Evolutionary conservation across 2,329 filamentous ascomycete species (phyloP).

Genomic region (Nigrograna mackinnonii): DNA sequence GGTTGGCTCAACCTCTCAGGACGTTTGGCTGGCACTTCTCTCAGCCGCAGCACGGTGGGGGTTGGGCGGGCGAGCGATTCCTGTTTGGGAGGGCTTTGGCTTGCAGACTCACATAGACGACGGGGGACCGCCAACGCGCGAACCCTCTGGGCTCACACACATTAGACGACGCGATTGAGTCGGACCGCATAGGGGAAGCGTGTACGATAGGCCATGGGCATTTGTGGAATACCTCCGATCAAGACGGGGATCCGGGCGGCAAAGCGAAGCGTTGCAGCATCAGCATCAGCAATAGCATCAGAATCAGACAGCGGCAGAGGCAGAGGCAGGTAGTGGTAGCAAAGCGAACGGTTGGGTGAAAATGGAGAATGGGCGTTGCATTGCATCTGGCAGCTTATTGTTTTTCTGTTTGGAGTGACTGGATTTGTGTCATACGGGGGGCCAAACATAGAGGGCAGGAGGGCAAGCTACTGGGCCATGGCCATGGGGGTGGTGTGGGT

Average conservation of each 20-base stretch:
- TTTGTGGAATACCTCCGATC: too few species aligned
- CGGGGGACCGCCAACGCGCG: too few species aligned
- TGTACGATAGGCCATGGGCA: conserved; percentile 8
- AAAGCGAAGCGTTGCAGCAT: too few species aligned
- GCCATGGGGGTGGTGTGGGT: too few species aligned
- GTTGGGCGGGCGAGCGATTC: conserved; percentile 9
- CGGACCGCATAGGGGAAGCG: too few species aligned
- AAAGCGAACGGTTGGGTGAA: conserved; percentile 6
- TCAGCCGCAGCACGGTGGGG: conserved; percentile 23
- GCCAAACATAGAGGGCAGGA: too few species aligned
- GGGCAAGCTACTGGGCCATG: too few species aligned
- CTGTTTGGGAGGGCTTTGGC: conserved; percentile 11
- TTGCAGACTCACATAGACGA: conserved; percentile 16
- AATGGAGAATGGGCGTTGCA: conserved; percentile 4
- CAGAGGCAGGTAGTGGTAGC: neutral
- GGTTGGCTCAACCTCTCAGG: conserved; percentile 21
- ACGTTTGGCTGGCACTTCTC: conserved; percentile 14
- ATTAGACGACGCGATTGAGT: too few species aligned
- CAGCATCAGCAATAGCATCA: neutral
- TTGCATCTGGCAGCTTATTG: conserved; percentile 1
- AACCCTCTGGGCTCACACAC: too few species aligned
- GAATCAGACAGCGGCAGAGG: neutral
- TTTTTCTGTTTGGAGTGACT: too few species aligned
- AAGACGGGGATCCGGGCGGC: neutral
- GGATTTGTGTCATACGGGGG: too few species aligned